These are phyloP conservation scores for Dendrobium catenatum DNA, from an alignment of 106 monocot genomes.

Conservation along the genomic window DNA sequence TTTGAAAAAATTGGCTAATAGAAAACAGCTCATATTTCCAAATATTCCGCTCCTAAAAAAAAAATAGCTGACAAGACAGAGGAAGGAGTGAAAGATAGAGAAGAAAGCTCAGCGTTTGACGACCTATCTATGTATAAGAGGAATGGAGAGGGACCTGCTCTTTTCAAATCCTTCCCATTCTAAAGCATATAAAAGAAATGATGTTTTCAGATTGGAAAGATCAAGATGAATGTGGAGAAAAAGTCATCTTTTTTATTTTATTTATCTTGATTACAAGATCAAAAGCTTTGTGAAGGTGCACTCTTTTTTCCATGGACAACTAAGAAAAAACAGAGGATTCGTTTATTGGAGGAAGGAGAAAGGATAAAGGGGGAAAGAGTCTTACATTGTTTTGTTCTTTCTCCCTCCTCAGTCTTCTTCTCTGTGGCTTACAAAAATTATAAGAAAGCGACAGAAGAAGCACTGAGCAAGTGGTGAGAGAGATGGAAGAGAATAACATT, in stretches of 20 bases:
- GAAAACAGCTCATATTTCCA: conserved; percentile 17
- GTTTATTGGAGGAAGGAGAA: background rate
- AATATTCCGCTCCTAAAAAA: background rate
- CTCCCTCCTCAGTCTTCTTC: background rate
- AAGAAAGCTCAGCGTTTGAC: background rate
- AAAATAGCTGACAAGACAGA: conserved; percentile 15
- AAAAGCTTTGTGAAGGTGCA: background rate
- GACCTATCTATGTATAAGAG: too few relatives aligned
- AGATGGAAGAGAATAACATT: background rate
- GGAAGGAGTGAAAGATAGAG: background rate
- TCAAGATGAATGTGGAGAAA: background rate
- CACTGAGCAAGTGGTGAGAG: background rate
- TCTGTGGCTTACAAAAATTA: background rate
- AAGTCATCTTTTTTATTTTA: background rate
- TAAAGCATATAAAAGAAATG: background rate
- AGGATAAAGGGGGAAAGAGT: background rate
- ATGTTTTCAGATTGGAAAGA: background rate
- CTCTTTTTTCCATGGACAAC: background rate
- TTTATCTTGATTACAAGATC: background rate
- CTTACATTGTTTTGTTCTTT: background rate
- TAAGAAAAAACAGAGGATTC: background rate
- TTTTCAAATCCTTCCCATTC: background rate
- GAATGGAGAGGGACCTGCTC: background rate
- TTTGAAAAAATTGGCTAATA: background rate
- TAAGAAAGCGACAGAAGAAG: background rate